Evolutionary conservation across 2,329 filamentous ascomycete species (phyloP).

Genomic region (Diaporthe sp.): DNA sequence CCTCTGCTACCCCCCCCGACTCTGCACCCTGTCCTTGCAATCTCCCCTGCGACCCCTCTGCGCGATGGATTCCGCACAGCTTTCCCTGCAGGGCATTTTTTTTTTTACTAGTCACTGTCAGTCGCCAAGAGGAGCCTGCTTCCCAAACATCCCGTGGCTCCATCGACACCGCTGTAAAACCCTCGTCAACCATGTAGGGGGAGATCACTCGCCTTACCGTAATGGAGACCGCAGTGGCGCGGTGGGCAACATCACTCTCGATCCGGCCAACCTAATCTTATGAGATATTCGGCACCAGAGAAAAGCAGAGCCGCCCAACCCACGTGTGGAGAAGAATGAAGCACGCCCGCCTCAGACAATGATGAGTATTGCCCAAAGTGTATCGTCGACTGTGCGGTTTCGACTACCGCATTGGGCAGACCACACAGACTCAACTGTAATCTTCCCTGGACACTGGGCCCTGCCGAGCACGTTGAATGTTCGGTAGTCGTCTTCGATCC

Average conservation of each 20-base stretch:
- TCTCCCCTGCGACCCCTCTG: constrained; percentile 23
- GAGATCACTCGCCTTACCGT: constrained; percentile 12
- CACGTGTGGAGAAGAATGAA: constrained; percentile 8
- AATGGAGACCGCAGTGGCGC: constrained; percentile 21
- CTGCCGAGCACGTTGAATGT: constrained; percentile 30
- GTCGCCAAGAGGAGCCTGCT: constrained; percentile 23
- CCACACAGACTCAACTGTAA: constrained; percentile 32
- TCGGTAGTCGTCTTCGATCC: constrained; percentile 33
- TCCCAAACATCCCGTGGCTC: constrained; percentile 16
- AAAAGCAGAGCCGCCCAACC: constrained; percentile 6
- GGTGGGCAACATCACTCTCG: constrained; percentile 22
- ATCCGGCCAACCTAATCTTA: constrained; percentile 25
- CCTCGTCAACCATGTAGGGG: constrained; percentile 14
- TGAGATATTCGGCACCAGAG: constrained; percentile 10
- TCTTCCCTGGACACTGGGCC: constrained; percentile 27
- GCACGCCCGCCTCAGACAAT: not conserved
- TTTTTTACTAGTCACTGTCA: not conserved
- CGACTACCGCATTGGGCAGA: constrained; percentile 24
- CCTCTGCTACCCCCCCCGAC: constrained; percentile 6
- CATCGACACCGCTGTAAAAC: constrained; percentile 10
- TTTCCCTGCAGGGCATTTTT: constrained; percentile 21
- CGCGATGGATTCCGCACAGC: constrained; percentile 31
- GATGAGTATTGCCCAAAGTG: constrained; percentile 20
- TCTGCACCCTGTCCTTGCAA: constrained; percentile 30
- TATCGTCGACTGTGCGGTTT: constrained; percentile 18